Percentiles rank a stretch among this genome's conserved stretches.
Evolutionary conservation across 2,329 filamentous ascomycete species (phyloP).

Genomic region (Fonsecaea monophora): DNA sequence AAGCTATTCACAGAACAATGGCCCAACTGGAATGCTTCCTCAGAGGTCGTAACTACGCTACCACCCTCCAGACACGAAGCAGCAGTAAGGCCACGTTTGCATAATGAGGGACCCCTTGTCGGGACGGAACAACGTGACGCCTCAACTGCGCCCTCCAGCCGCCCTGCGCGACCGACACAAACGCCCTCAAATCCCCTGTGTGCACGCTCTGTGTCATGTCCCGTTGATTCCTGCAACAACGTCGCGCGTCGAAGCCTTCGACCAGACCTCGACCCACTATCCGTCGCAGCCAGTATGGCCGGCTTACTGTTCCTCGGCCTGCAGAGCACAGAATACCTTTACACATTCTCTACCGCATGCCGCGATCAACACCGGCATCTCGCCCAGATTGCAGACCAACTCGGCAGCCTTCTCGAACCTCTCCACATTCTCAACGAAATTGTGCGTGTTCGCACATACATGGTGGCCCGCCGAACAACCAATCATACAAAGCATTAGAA

Average conservation of each 20-base stretch:
- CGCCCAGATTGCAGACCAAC: constrained; percentile 40
- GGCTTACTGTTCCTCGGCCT: constrained; percentile 50
- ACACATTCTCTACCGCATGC: constrained; percentile 46
- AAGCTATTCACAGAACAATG: constrained; percentile 6
- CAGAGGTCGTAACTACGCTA: neutral
- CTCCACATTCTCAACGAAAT: constrained; percentile 40
- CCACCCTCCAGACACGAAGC: neutral
- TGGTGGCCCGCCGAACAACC: constrained; percentile 40
- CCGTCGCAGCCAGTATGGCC: constrained; percentile 42
- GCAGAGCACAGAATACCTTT: constrained; percentile 45
- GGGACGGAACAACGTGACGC: too few species aligned
- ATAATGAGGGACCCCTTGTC: too few species aligned
- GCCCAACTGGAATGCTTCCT: constrained; percentile 24
- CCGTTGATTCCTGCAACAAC: neutral
- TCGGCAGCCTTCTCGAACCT: constrained; percentile 40
- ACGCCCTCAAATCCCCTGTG: too few species aligned
- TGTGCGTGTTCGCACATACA: constrained; percentile 40
- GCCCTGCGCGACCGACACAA: too few species aligned
- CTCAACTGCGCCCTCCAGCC: too few species aligned
- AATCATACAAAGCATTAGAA: constrained; percentile 40
- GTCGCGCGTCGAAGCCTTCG: neutral
- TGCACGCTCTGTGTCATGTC: too few species aligned
- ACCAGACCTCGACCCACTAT: constrained; percentile 31
- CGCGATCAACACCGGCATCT: constrained; percentile 42
- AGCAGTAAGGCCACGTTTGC: too few species aligned